Percentiles rank a stretch among this genome's conserved stretches.
phyloP scores from a whole-genome alignment of 805 yeast species.

The Henningerozyma blattae region DNA sequence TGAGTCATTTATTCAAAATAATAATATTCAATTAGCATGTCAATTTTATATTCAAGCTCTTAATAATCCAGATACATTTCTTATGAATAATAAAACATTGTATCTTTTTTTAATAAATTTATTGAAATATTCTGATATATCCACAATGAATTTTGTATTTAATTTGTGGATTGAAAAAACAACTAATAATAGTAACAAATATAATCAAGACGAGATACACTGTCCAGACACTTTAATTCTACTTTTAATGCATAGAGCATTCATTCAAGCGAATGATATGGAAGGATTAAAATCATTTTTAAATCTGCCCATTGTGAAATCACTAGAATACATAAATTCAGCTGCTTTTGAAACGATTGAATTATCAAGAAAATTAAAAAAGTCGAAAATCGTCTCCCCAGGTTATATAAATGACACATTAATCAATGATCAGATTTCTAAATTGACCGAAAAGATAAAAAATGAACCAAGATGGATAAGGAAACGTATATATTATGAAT shows the following conservation, averaged over 20 bases:
- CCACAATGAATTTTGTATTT: slow-evolving; percentile 12
- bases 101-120: slow-evolving; percentile 11
- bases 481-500: too few relatives aligned
- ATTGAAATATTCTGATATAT: slow-evolving; percentile 9
- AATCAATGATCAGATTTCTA: background rate
- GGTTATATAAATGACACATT: too few relatives aligned
- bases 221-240: slow-evolving; percentile 9
- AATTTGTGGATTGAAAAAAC: slow-evolving; percentile 15
- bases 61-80: slow-evolving; percentile 20
- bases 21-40: slow-evolving; percentile 18
- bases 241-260: slow-evolving; percentile 13
- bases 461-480: too few relatives aligned
- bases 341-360: slow-evolving; percentile 8
- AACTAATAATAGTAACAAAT: too few relatives aligned
- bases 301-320: slow-evolving; percentile 6
- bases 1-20: slow-evolving; percentile 16
- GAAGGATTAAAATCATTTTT: slow-evolving; percentile 7
- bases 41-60: slow-evolving; percentile 21
- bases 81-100: slow-evolving; percentile 11
- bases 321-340: slow-evolving; percentile 9
- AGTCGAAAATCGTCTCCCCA: too few relatives aligned
- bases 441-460: background rate
- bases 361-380: slow-evolving; percentile 6
- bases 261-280: slow-evolving; percentile 5
- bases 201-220: too few relatives aligned